Evolutionary conservation across 176 grass and related monocot genomes (phyloP), one percentile per base, ranked within the genome.

Genomic region (Urochloa ruziziensis): DNA sequence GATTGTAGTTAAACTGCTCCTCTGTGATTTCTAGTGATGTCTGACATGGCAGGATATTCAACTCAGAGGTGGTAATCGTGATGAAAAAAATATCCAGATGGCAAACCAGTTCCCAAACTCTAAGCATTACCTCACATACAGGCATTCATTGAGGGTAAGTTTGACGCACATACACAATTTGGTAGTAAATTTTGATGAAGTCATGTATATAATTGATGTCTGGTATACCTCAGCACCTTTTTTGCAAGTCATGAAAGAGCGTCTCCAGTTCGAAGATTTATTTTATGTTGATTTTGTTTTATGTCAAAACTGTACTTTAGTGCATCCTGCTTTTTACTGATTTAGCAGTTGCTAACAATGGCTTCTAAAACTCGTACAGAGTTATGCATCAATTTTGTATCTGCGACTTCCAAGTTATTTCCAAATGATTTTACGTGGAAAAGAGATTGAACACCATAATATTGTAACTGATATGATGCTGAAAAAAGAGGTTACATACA

Each of bases 311-410:
- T 42, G 39, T 17, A 46, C n/a, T 46, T 70, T 70, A 42, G 37
- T 24, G 21, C 36, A 69, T 13, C 34, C 10, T 3, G 0, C 4
- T 11, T 14, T 25, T 6, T 28, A 60, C 57, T 27, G 10, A 13
- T 60, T 42, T 69, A 25, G 23, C 66, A 69, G 9, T 24, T 81
- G 28, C 75, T 84, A 49, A 74, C 18, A 66, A 57, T 62, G 77
- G 68, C 52, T 80, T 75, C 15, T 69, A 29, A 62, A 73, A 17
- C 3, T 81, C 53, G 65, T 92, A 82, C 93, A 99, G 96, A 99
- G 93, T 89, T 99, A 99, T 89, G 96, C 96, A 42, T 99, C 96
- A 19, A 96, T 99, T 90, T 89, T 99, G 56, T 99, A 99, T 84
- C 89, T 96, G 49, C 89, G 96, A 83, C 76, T 99, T 78, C 93